Evolutionary conservation across 2,329 filamentous ascomycete species (phyloP).

Genomic region (Chalaropsis ovoidea): DNA sequence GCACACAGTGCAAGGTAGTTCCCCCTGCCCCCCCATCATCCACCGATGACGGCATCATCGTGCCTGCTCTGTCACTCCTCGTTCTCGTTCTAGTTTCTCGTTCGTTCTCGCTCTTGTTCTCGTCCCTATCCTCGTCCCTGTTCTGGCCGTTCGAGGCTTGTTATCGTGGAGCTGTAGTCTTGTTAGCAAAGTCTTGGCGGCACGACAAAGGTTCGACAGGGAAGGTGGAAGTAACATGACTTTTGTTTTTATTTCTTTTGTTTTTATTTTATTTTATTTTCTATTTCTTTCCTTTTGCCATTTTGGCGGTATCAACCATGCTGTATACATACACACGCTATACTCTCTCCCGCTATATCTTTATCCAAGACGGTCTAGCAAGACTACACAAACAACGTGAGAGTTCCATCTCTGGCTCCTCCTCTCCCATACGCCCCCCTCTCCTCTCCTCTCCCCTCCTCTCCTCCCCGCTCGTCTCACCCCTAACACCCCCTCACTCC

Average conservation of each 20-base stretch:
- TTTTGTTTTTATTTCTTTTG: background rate
- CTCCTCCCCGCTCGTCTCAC: background rate
- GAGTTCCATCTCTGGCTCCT: background rate
- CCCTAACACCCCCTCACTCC: background rate
- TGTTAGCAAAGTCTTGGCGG: background rate
- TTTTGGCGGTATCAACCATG: background rate
- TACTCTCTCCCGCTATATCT: background rate
- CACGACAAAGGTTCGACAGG: conserved; percentile 12
- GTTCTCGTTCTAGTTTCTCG: background rate
- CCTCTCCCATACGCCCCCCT: background rate
- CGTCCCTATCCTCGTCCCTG: too few relatives aligned
- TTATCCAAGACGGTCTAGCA: background rate
- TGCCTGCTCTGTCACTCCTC: background rate
- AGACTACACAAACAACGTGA: background rate
- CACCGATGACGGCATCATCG: conserved; percentile 2
- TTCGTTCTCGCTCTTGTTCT: background rate
- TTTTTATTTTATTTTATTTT: background rate
- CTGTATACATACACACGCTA: background rate
- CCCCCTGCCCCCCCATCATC: background rate
- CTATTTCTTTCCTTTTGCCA: background rate
- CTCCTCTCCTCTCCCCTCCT: background rate
- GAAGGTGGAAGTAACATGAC: conserved; percentile 9
- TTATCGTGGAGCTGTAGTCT: conserved; percentile 9
- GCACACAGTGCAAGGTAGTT: background rate
- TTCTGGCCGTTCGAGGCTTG: background rate